Percentiles rank a stretch among this genome's conserved stretches.
Evolutionary conservation across 257 asterid species (phyloP).

Genomic region (Solanum neorickii): DNA sequence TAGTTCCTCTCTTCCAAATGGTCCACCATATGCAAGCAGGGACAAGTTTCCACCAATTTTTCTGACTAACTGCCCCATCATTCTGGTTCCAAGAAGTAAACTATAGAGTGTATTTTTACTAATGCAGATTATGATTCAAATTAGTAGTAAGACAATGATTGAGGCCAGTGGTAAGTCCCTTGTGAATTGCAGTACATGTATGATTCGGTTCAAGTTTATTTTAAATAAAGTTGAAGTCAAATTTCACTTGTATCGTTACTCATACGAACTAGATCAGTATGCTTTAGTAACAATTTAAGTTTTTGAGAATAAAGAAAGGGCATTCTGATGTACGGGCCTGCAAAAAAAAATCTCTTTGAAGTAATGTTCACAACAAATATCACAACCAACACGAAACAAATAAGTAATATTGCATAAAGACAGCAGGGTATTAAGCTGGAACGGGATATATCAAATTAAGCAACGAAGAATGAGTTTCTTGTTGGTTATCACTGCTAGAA

Average conservation of each 20-base stretch:
- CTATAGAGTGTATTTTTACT: neutral
- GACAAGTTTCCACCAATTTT: too few relatives aligned
- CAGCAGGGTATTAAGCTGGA: neutral
- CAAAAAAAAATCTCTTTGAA: neutral
- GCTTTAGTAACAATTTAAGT: neutral
- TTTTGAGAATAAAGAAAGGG: neutral
- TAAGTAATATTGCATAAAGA: neutral
- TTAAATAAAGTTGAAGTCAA: neutral
- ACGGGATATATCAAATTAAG: neutral
- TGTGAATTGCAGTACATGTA: neutral
- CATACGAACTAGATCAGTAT: neutral
- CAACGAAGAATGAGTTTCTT: neutral
- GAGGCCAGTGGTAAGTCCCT: neutral
- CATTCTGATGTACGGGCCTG: neutral
- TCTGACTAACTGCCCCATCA: too few relatives aligned
- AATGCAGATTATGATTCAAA: neutral
- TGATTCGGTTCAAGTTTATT: neutral
- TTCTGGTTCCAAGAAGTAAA: neutral
- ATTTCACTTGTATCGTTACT: neutral
- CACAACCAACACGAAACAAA: neutral
- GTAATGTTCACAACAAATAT: neutral
- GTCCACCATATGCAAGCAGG: too few relatives aligned
- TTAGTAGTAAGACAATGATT: neutral
- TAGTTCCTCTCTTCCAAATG: too few relatives aligned
- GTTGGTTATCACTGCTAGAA: neutral